Percentiles rank a stretch among this genome's conserved stretches.
Conservation (phyloP, 768 basidiomycete species). For the Multifurca ochricompacta region DNA sequence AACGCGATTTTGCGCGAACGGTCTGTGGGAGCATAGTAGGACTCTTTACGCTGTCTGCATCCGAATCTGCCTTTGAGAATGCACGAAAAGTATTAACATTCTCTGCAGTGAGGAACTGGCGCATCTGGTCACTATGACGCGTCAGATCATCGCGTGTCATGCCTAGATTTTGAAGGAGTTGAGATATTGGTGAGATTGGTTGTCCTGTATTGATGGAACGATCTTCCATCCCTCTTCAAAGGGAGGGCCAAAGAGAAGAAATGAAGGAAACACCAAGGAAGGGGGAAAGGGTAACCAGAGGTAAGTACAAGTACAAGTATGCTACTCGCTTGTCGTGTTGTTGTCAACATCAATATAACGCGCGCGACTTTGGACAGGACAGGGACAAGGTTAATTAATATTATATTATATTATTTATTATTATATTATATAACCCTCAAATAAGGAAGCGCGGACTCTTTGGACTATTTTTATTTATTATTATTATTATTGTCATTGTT, state of each 20-base stretch:
- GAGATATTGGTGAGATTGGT: conserved; percentile 57
- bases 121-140: conserved; percentile 72
- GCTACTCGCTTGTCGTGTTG: no score
- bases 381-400: no score
- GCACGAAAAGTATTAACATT: conserved; percentile 40
- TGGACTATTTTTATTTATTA: background rate
- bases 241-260: background rate
- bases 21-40: conserved; percentile 20
- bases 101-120: conserved; percentile 61
- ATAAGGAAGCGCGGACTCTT: conserved; percentile 11
- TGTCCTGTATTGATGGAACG: background rate
- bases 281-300: background rate
- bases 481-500: background rate
- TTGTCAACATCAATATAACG: no score
- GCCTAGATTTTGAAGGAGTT: conserved; percentile 61
- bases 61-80: conserved; percentile 32
- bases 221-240: conserved; percentile 3
- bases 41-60: conserved; percentile 25
- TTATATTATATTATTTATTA: no score
- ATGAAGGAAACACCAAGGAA: background rate
- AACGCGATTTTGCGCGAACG: conserved; percentile 26
- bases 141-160: conserved; percentile 70
- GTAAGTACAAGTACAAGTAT: no score
- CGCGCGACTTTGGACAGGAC: no score
- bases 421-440: background rate